phyloP scores from a whole-genome alignment of 208 protist species.

The Leishmania guyanensis region DNA sequence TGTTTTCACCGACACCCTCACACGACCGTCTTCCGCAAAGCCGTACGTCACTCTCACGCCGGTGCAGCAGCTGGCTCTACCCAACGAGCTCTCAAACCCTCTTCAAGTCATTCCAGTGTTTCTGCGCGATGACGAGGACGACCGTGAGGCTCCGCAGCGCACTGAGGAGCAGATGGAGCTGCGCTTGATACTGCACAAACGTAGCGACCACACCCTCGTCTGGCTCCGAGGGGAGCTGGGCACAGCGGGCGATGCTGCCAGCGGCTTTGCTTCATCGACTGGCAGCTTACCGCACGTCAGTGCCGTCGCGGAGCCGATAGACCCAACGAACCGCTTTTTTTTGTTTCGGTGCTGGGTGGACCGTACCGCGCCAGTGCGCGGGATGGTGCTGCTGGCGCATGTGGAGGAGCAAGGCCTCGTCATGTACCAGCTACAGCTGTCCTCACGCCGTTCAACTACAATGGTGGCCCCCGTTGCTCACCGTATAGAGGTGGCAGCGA shows the following conservation, averaged over 20 bases:
- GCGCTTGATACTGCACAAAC: constrained; percentile 39
- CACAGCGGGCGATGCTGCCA: not conserved
- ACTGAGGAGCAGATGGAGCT: constrained; percentile 25
- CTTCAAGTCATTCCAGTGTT: constrained; percentile 33
- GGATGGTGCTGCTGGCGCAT: constrained; percentile 34
- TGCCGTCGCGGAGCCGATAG: constrained; percentile 10
- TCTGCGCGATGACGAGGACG: constrained; percentile 19
- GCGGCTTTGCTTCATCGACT: not conserved
- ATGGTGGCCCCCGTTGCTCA: not conserved
- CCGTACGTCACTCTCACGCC: constrained; percentile 26
- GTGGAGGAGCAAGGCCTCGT: constrained; percentile 32
- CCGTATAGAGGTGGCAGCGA: constrained; percentile 27
- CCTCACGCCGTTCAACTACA: not conserved
- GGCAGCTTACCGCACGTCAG: constrained; percentile 9
- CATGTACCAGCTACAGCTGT: constrained; percentile 22
- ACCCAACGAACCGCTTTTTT: not conserved
- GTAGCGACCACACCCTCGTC: constrained; percentile 38
- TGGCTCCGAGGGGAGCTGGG: constrained; percentile 21
- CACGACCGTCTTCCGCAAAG: constrained; percentile 1
- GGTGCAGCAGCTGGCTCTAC: constrained; percentile 33
- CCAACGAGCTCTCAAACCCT: constrained; percentile 22
- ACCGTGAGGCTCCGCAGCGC: constrained; percentile 19
- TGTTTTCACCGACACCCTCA: constrained; percentile 26
- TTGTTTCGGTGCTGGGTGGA: constrained; percentile 47
- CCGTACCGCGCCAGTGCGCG: constrained; percentile 36